A percentile compares a stretch with the other conserved stretches of the same genome.
These are phyloP conservation scores for Symbiodinium pilosum DNA, from an alignment of 73 alveolate species.

Conservation along the genomic window DNA sequence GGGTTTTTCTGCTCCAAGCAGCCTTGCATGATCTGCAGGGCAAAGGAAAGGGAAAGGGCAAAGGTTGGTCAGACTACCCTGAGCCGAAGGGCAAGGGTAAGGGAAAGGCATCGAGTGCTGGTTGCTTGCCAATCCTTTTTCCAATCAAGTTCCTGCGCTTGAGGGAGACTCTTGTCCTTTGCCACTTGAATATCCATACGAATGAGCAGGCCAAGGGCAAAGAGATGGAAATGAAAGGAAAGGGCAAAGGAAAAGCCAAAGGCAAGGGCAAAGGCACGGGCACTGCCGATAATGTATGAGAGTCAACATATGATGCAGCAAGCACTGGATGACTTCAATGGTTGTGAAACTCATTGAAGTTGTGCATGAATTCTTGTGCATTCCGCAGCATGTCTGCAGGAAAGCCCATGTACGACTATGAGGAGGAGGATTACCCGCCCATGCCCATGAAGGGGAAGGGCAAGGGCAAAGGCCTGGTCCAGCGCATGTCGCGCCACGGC, in stretches of 20 bases:
- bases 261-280: constrained; percentile 51
- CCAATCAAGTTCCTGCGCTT: too few species aligned
- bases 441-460: constrained; percentile 56
- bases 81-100: constrained; percentile 43
- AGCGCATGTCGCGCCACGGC: too few species aligned
- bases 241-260: constrained; percentile 63
- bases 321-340: too few species aligned
- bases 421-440: constrained; percentile 54
- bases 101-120: neutral
- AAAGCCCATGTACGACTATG: neutral
- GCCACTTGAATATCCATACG: neutral
- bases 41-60: constrained; percentile 20
- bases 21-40: neutral
- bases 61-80: neutral
- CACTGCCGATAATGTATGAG: too few species aligned
- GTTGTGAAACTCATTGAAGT: too few species aligned
- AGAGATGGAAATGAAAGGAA: constrained; percentile 79
- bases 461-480: constrained; percentile 34
- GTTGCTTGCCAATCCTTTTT: neutral
- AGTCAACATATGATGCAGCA: too few species aligned
- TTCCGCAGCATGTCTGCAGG: too few species aligned
- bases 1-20: neutral
- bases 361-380: too few species aligned
- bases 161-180: neutral
- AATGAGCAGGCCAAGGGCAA: constrained; percentile 23